Base-by-base conservation (phyloP, 2,329 filamentous ascomycete genomes). In the Botrytis elliptica region DNA sequence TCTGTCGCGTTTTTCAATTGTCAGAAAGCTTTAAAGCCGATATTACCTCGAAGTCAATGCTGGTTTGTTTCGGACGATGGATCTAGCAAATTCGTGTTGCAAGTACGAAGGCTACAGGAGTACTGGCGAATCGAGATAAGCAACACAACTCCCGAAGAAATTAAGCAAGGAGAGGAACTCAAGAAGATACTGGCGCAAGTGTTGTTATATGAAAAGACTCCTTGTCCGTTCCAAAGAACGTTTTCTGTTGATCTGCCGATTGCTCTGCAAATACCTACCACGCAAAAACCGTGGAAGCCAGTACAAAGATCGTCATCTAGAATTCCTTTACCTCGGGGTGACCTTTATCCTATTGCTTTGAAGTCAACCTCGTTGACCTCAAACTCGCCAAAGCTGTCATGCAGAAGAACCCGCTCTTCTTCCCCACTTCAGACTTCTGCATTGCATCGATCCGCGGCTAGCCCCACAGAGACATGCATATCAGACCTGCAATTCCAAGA, bases 111-210 rank as follows among this genome's bases (percentile, higher is more conserved):
- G 63, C 91, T 95, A 44, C 91, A 92, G 62, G 70, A 72, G 44
- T 98, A 96, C 82, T 97, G 96, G 87, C 90, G 95, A 76, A 96
- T 98, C 79, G 95, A 98, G 80, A 84, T 98, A 9, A 93, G 94
- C 0, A 87, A 89, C 25, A 85, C 86, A 52, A 88, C 88, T 0
- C 84, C 87, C 3, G 89, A 91, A 36, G 91, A 95, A 76, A 85
- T 87, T 76, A 83, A 85, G 62, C 88, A 89, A 77, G 90, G 93
- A 7, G 86, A 88, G 71, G 86, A 90, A 52, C 85, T 97, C 76
- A 93, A 93, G 79, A 84, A 85, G 18, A 91, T 93, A 14, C 83
- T 97, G 42, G 87, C 87, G 71, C 89, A 90, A 75, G 89, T 97
- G 22, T 85, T 97, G 64, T 90, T 92, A 76, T 97, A 96, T 79